Conservation (phyloP, 768 basidiomycete species). For the Boletus sensibilis region DNA sequence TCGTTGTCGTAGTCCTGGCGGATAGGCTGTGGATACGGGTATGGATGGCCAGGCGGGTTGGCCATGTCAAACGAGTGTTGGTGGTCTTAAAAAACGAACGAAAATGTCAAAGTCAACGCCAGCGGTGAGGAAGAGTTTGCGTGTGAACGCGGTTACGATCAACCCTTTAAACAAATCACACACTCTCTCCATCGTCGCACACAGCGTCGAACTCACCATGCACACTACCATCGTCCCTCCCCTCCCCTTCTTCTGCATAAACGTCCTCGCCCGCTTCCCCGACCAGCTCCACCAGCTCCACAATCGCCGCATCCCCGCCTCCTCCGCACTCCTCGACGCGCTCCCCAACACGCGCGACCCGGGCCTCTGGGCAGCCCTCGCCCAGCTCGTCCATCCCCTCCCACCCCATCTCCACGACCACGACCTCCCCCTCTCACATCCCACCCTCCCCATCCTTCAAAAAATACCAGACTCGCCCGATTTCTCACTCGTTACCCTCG, state of each 20-base stretch:
- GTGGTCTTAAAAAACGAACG: constrained; percentile 5
- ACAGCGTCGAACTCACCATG: not conserved
- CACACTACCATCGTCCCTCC: constrained; percentile 40
- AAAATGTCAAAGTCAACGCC: constrained; percentile 22
- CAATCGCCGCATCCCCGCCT: constrained; percentile 37
- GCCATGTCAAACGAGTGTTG: constrained; percentile 34
- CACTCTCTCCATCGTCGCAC: not conserved
- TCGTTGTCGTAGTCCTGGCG: constrained; percentile 45
- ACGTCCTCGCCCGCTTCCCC: constrained; percentile 40
- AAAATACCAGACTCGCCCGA: constrained; percentile 48
- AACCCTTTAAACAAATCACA: not conserved
- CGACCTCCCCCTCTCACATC: constrained; percentile 54
- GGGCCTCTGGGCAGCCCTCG: constrained; percentile 58
- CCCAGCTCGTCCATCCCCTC: constrained; percentile 57
- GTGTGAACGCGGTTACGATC: constrained; percentile 17
- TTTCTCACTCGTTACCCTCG: constrained; percentile 64
- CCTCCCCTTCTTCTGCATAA: constrained; percentile 52
- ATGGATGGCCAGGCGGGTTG: constrained; percentile 40
- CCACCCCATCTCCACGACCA: constrained; percentile 37
- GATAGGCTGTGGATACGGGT: constrained; percentile 30
- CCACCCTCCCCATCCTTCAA: constrained; percentile 56
- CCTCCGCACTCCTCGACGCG: constrained; percentile 43
- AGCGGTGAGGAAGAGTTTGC: constrained; percentile 22
- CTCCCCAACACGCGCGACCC: constrained; percentile 45
- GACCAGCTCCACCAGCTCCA: constrained; percentile 37